phyloP scores from a whole-genome alignment of 805 yeast species.

The Candida fluviatilis region DNA sequence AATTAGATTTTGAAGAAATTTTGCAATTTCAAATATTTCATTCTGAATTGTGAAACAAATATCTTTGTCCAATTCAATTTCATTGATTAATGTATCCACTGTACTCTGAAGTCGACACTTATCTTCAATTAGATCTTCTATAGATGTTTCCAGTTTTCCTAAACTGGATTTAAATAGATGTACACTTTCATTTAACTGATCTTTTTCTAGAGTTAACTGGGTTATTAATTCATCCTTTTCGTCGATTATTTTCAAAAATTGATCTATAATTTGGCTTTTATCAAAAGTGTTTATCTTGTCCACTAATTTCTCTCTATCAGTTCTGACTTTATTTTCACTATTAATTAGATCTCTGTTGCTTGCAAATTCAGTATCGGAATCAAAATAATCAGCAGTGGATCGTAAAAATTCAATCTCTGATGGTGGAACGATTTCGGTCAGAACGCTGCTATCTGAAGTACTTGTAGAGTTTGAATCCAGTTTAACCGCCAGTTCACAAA shows the following conservation, averaged over 20 bases:
- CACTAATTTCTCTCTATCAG: background rate
- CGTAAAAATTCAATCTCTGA: constrained; percentile 3
- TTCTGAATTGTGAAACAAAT: background rate
- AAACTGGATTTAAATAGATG: background rate
- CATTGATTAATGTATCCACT: background rate
- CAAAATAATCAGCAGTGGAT: constrained; percentile 1
- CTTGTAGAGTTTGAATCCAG: background rate
- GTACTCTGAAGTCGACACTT: background rate
- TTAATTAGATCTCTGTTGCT: background rate
- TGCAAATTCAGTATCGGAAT: background rate
- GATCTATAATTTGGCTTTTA: background rate
- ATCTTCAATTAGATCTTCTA: background rate
- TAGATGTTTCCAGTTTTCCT: background rate
- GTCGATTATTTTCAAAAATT: background rate
- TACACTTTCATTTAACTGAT: background rate
- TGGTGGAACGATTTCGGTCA: constrained; percentile 3
- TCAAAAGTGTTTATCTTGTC: background rate
- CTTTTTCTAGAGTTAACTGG: background rate
- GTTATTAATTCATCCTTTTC: background rate
- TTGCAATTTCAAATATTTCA: constrained; percentile 1
- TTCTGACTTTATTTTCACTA: background rate
- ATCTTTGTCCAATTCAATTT: background rate
- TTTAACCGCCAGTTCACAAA: no score
- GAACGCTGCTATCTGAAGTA: background rate
- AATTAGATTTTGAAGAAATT: background rate